phyloP scores from a whole-genome alignment of 2,329 filamentous ascomycete species.

The Elsinoe ampelina region DNA sequence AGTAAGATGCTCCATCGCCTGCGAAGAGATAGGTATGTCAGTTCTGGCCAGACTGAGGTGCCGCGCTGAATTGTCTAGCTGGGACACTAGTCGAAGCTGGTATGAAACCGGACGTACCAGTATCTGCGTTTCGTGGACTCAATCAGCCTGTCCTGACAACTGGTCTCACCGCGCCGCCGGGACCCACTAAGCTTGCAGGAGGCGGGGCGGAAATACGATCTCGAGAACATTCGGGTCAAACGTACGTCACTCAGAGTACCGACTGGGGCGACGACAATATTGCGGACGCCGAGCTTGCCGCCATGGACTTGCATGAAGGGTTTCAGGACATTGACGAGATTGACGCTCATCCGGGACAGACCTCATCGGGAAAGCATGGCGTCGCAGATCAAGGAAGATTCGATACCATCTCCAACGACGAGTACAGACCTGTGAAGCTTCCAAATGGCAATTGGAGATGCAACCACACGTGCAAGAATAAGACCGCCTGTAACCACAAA shows the following conservation, averaged over 20 bases:
- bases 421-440: conserved; percentile 40
- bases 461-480: conserved; percentile 60
- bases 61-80: conserved; percentile 30
- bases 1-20: conserved; percentile 64
- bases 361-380: not conserved
- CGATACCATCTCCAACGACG: conserved; percentile 18
- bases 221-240: not conserved
- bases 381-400: not conserved
- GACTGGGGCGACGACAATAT: conserved; percentile 46
- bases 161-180: not conserved
- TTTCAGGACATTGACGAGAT: conserved; percentile 48
- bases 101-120: conserved; percentile 41
- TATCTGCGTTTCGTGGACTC: conserved; percentile 33
- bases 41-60: not conserved
- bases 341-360: conserved; percentile 18
- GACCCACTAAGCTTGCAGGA: not conserved
- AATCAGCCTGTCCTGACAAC: not conserved
- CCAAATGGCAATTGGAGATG: conserved; percentile 64
- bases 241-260: conserved; percentile 28
- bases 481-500: conserved; percentile 55
- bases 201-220: conserved; percentile 1
- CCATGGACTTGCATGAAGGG: conserved; percentile 29
- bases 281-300: conserved; percentile 44
- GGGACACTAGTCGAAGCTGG: conserved; percentile 48
- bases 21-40: conserved; percentile 64